Percentiles rank a stretch among this genome's conserved stretches.
These are phyloP conservation scores for Penicillium sp. DNA, from an alignment of 2,329 filamentous ascomycete species.

Conservation along the genomic window DNA sequence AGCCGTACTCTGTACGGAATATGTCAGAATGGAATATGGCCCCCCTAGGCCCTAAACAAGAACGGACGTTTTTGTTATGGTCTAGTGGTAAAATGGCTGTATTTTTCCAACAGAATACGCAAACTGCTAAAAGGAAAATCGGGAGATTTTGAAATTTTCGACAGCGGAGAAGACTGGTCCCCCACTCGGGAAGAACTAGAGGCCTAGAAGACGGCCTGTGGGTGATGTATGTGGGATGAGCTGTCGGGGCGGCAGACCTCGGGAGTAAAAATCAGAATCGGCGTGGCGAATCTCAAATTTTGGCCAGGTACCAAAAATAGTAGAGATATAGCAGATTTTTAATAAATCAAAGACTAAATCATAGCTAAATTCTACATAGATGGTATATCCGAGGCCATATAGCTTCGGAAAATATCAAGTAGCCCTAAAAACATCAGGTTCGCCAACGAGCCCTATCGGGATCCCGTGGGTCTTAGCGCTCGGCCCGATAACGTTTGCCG, in stretches of 20 bases:
- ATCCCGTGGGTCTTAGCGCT: conserved; percentile 3
- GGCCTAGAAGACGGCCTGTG: not conserved
- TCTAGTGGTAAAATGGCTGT: no score
- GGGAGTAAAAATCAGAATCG: not conserved
- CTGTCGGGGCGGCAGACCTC: not conserved
- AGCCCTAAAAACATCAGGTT: not conserved
- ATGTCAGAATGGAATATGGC: no score
- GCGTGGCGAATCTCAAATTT: not conserved
- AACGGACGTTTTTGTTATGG: no score
- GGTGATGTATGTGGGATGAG: not conserved
- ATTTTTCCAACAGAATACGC: not conserved
- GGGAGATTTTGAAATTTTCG: not conserved
- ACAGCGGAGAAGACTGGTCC: not conserved
- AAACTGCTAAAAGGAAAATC: not conserved
- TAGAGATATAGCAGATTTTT: not conserved
- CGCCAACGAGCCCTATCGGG: not conserved
- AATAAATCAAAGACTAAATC: no score
- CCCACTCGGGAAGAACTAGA: not conserved
- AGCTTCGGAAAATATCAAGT: not conserved
- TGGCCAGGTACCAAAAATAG: not conserved
- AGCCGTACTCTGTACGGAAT: not conserved
- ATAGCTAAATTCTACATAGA: not conserved
- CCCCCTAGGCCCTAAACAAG: no score
- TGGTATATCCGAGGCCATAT: no score
- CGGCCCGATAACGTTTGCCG: conserved; percentile 4